Evolutionary conservation across 2,329 filamentous ascomycete genomes (phyloP).

Genomic region (Myriosclerotinia scirpicola): DNA sequence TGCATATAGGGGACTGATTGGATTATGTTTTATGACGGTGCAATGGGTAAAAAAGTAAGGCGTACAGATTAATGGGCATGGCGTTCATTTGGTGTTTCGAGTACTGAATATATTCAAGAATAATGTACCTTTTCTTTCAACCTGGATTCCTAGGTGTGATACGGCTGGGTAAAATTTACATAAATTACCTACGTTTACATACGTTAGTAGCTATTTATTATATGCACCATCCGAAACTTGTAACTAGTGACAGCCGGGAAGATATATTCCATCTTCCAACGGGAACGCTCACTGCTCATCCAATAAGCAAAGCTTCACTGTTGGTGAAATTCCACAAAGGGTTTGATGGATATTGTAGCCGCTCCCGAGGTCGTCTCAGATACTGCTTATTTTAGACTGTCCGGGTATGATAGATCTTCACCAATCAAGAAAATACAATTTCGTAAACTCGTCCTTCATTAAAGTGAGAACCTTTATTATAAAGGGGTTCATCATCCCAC

Average conservation of each 20-base stretch:
- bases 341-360: not conserved
- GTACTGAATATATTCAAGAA: not conserved
- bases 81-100: not conserved
- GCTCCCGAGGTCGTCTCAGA: not conserved
- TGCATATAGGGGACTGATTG: not conserved
- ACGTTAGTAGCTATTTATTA: not conserved
- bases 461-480: not conserved
- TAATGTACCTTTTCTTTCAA: not conserved
- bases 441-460: conserved; percentile 7
- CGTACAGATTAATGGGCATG: not conserved
- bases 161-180: not conserved
- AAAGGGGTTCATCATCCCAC: conserved; percentile 2
- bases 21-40: not conserved
- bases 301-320: not conserved
- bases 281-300: not conserved
- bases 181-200: not conserved
- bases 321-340: not conserved
- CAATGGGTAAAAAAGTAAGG: not conserved
- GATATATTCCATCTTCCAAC: not conserved
- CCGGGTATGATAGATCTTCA: not conserved
- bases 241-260: not conserved
- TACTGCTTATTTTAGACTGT: not conserved
- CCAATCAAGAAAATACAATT: not conserved
- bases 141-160: not conserved
- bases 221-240: not conserved